Evolutionary conservation across 2,329 filamentous ascomycete genomes (phyloP), one percentile per base, ranked within the genome.

Genomic region (Calonectria honghensis): DNA sequence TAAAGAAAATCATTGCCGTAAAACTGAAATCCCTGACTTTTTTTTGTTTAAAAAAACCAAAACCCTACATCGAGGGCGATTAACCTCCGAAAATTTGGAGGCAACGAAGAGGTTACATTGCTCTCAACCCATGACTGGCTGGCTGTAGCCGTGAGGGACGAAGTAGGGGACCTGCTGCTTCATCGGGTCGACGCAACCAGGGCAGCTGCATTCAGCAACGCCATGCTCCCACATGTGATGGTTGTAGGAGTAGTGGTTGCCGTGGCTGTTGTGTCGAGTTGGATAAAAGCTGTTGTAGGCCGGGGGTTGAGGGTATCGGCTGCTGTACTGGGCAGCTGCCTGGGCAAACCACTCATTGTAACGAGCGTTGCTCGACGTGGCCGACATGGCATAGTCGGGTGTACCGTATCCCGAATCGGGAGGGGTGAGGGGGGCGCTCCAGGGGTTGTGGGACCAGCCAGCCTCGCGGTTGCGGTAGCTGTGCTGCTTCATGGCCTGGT

Each of bases 351-450:
- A 92, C 54, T 92, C 90, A 32, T 90, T 89, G 82, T 92, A 92
- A 45, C 87, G 89, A 29, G 87, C 85, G 70, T 91, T 91, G 76
- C 87, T 86, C 1, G 90, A 89, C 0, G 90, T 86, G 5, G 90
- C 89, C 52, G 90, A 91, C 82, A 89, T 88, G 64, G 87, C 84
- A 76, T 91, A 91, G 78, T 92, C 90, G 6, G 91, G 91, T 0
- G 90, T 92, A 54, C 90, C 90, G 72, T 92, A 92, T 7, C 91
- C 91, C 27, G 91, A 92, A 76, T 92, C 91, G 1, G 91, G 91
- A 2, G 91, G 91, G 0, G 91, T 92, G 72, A 92, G 83, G 9
- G 90, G 90, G 63, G 87, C 87, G 16, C 83, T 84, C 87, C 87
- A 85, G 18, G 88, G 85, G 74, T 88, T 88, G 72, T 86, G 85